These are phyloP conservation scores for Penicillium sp. DNA, from an alignment of 2,329 filamentous ascomycete species.

Conservation along the genomic window DNA sequence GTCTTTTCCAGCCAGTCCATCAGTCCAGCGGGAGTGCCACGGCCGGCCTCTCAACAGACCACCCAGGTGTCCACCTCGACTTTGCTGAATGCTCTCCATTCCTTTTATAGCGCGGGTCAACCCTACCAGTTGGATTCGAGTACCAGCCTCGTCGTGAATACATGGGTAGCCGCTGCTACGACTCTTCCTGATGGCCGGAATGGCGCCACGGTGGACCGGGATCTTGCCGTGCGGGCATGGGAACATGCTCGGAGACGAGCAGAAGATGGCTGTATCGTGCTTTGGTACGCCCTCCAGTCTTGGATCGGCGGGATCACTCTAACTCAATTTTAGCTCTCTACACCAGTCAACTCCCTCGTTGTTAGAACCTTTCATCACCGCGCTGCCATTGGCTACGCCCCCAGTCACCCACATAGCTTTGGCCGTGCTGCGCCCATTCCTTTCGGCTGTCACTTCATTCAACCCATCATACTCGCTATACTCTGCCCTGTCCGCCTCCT, in stretches of 20 bases:
- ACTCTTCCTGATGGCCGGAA: slow-evolving; percentile 60
- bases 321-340: slow-evolving; percentile 58
- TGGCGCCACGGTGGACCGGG: slow-evolving; percentile 73
- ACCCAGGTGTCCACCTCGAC: slow-evolving; percentile 87
- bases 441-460: slow-evolving; percentile 77
- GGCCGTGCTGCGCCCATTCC: slow-evolving; percentile 75
- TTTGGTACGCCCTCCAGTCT: slow-evolving; percentile 57
- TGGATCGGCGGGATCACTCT: not conserved
- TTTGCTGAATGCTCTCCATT: slow-evolving; percentile 84
- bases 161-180: slow-evolving; percentile 78
- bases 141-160: slow-evolving; percentile 89
- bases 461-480: slow-evolving; percentile 82
- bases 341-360: slow-evolving; percentile 84
- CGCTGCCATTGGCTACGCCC: slow-evolving; percentile 74
- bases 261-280: slow-evolving; percentile 86
- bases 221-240: slow-evolving; percentile 78
- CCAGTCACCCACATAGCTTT: slow-evolving; percentile 70
- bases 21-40: slow-evolving; percentile 48
- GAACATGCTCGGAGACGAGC: slow-evolving; percentile 91
- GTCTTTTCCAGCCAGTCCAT: slow-evolving; percentile 58
- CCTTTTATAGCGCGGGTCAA: slow-evolving; percentile 73
- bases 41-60: slow-evolving; percentile 58
- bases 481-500: slow-evolving; percentile 69
- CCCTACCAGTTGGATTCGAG: slow-evolving; percentile 85
- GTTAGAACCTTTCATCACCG: slow-evolving; percentile 70